These are phyloP conservation scores for Rosa multiflora DNA, from an alignment of 306 rosid genomes.

Conservation along the genomic window DNA sequence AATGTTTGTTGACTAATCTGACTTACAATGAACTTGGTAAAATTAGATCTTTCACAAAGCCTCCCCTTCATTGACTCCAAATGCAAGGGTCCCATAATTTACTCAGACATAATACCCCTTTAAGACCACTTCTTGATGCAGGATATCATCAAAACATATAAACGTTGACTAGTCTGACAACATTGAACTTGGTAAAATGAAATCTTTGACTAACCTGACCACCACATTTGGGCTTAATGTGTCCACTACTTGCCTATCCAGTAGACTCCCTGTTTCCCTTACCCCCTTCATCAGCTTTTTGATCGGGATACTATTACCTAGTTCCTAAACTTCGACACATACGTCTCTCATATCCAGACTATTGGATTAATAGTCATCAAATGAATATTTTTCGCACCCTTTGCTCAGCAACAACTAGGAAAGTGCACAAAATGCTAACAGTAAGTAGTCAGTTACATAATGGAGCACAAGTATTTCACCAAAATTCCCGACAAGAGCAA, in stretches of 20 bases:
- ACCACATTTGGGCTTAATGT: neutral
- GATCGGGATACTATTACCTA: neutral
- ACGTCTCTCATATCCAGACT: neutral
- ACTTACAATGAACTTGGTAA: neutral
- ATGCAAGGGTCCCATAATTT: neutral
- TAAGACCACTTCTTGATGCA: too few relatives aligned
- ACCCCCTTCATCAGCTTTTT: neutral
- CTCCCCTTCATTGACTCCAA: neutral
- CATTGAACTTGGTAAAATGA: neutral
- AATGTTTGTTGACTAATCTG: neutral
- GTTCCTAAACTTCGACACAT: neutral
- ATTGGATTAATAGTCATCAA: neutral
- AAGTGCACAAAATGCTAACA: neutral
- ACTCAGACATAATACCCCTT: too few relatives aligned
- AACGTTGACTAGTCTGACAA: neutral
- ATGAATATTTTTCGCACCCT: neutral
- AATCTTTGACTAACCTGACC: neutral
- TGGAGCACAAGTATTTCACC: constrained; percentile 40
- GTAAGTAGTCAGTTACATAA: neutral
- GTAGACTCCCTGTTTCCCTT: neutral
- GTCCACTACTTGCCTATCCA: neutral
- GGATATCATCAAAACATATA: too few relatives aligned
- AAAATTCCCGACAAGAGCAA: constrained; percentile 71
- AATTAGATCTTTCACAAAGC: neutral
- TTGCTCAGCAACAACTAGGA: neutral